phyloP scores from a whole-genome alignment of 176 grass and related monocot genomes.

The Triticum dicoccoides region DNA sequence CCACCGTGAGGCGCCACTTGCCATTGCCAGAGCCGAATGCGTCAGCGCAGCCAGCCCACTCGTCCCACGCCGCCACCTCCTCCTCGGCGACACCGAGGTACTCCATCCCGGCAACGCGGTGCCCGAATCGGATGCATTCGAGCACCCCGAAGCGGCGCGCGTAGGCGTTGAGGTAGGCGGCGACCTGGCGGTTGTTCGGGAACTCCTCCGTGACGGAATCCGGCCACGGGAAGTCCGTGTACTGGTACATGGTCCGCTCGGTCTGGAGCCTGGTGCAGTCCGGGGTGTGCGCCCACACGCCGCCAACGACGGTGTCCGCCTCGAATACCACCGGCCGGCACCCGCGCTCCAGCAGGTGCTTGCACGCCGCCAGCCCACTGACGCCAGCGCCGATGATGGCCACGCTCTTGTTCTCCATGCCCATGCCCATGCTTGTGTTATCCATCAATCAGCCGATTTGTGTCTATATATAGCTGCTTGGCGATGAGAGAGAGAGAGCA shows the following conservation, averaged over 20 bases:
- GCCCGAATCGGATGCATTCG: conserved; percentile 46
- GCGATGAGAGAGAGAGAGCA: no score
- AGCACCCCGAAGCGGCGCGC: conserved; percentile 61
- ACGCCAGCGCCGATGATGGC: conserved; percentile 52
- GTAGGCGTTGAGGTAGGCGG: conserved; percentile 65
- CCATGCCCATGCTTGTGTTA: no score
- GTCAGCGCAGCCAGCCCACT: not conserved
- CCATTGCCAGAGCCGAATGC: not conserved
- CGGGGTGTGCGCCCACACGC: conserved; percentile 46
- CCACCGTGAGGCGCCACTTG: not conserved
- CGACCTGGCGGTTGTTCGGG: conserved; percentile 42
- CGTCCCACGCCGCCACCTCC: not conserved
- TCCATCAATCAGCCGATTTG: no score
- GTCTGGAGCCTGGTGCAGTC: conserved; percentile 52
- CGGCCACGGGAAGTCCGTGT: conserved; percentile 72
- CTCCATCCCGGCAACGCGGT: not conserved
- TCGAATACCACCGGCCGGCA: conserved; percentile 54
- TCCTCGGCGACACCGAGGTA: not conserved
- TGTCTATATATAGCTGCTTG: no score
- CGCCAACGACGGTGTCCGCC: conserved; percentile 32
- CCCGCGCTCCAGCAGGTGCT: conserved; percentile 48
- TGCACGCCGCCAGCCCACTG: conserved; percentile 63
- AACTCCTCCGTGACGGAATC: conserved; percentile 16
- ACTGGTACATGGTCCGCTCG: conserved; percentile 27
- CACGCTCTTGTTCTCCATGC: conserved; percentile 31